Conservation (phyloP, 306 rosid genomes). For the Dryas drummondii region DNA sequence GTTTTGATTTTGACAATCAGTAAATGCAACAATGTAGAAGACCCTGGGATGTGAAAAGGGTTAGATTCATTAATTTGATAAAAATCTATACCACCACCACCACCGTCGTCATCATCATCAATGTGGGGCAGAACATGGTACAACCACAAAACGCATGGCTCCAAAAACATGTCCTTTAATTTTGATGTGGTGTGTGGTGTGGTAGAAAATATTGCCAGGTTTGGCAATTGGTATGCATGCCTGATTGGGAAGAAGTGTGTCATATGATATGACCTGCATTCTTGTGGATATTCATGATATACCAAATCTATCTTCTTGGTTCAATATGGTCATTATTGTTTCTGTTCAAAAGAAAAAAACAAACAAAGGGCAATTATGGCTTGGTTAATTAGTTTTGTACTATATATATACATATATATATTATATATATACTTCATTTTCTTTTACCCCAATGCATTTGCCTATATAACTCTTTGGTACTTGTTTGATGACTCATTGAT, state of each 20-base stretch:
- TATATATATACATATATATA: too few relatives aligned
- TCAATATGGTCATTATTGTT: constrained; percentile 6
- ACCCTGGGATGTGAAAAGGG: background rate
- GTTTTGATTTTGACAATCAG: background rate
- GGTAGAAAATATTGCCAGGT: background rate
- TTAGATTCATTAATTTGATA: background rate
- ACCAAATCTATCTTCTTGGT: background rate
- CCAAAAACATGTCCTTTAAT: constrained; percentile 1
- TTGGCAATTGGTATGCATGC: background rate
- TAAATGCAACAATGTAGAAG: background rate
- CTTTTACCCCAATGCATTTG: too few relatives aligned
- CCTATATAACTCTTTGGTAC: too few relatives aligned
- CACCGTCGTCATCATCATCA: background rate
- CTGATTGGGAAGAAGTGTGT: background rate
- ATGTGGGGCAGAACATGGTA: background rate
- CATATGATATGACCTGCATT: background rate
- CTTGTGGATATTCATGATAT: background rate
- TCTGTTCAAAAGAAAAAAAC: background rate
- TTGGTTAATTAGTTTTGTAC: too few relatives aligned
- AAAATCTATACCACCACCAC: background rate
- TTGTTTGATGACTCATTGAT: too few relatives aligned
- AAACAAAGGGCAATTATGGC: too few relatives aligned
- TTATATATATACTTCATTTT: too few relatives aligned
- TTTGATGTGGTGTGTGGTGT: background rate
- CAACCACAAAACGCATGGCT: background rate